Evolutionary conservation across 2,329 filamentous ascomycete species (phyloP), one percentile per base, ranked within the genome.

Genomic region (Aspergillus transmontanensis): DNA sequence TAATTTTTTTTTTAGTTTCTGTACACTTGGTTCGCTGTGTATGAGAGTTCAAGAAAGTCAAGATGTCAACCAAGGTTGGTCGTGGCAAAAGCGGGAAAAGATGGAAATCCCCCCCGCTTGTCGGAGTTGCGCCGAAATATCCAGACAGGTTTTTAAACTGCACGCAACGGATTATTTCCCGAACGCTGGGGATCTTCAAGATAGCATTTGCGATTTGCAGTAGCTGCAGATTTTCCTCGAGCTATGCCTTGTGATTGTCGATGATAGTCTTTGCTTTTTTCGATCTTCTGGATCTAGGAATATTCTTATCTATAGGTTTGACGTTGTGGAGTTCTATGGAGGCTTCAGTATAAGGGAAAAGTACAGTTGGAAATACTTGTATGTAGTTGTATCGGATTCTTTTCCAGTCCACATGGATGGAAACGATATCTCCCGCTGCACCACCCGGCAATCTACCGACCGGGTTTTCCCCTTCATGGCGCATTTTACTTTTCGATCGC

Each of bases 191-290:
- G 51, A 55, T 55, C 51, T 55, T 55, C 51, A 55, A 39, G 51
- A 55, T 55, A 23, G 51, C 51, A 55, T 55, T 39, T 55, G 51
- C n/a, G 51, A 19, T 39, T 55, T 55, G 51, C 51, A 55, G 51
- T 55, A 55, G 51, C 30, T 55, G 51, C 51, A 36, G 32, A 55
- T 55, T 55, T 23, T 7, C 12, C 30, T 39, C 5, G 6, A 39
- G 51, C 34, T 39, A 55, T 39, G 16, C 32, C 32, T 55, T 16
- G 6, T 19, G 21, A 55, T 55, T 54, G 30, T 36, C n/a, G 12
- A 26, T 55, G 51, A 32, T n/a, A 12, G n/a, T 51, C 26, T 51
- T 19, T 32, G 16, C 28, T 19, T n/a, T 32, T 32, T 41, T n/a
- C 7, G 39, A 41, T 41, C 39, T 41, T n/a, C 21, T 12, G 12